phyloP scores from a whole-genome alignment of 768 basidiomycete species.

The Cystofilobasidium capitatum region DNA sequence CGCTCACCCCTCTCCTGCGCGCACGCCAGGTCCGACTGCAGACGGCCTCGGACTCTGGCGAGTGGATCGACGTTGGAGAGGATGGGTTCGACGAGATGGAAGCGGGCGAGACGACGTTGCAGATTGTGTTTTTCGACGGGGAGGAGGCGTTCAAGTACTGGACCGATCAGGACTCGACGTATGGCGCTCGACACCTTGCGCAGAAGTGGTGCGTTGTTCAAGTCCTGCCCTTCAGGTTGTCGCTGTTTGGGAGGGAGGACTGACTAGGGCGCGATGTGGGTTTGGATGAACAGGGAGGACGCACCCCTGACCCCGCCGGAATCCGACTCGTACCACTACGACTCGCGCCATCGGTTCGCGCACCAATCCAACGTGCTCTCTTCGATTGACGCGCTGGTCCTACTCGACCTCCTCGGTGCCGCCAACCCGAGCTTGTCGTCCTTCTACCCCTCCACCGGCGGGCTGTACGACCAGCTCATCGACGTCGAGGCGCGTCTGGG shows the following conservation, averaged over 20 bases:
- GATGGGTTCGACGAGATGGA: slow-evolving; percentile 39
- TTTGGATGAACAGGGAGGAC: slow-evolving; percentile 5
- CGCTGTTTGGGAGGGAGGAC: not conserved
- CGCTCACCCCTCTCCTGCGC: slow-evolving; percentile 48
- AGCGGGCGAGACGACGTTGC: slow-evolving; percentile 66
- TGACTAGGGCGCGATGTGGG: too few relatives aligned
- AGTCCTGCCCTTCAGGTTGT: not conserved
- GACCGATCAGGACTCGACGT: slow-evolving; percentile 23
- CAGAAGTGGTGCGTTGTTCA: slow-evolving; percentile 56
- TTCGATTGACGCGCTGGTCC: slow-evolving; percentile 78
- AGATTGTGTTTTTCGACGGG: slow-evolving; percentile 91
- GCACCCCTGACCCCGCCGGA: not conserved
- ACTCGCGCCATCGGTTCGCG: slow-evolving; percentile 44
- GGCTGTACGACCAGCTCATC: slow-evolving; percentile 74
- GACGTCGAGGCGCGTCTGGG: slow-evolving; percentile 64
- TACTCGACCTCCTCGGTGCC: slow-evolving; percentile 85
- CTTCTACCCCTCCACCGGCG: slow-evolving; percentile 78
- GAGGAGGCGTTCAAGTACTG: slow-evolving; percentile 79
- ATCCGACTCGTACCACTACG: slow-evolving; percentile 45
- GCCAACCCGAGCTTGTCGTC: slow-evolving; percentile 63
- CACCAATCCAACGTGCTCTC: slow-evolving; percentile 56
- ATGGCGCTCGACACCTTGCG: slow-evolving; percentile 64
- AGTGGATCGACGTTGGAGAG: slow-evolving; percentile 43
- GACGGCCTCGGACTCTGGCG: slow-evolving; percentile 44
- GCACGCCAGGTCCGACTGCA: slow-evolving; percentile 47